Percentiles rank a stretch among this genome's conserved stretches.
Conservation (phyloP, 1,284 basidiomycete genomes). For the Amylostereum chailletii region DNA sequence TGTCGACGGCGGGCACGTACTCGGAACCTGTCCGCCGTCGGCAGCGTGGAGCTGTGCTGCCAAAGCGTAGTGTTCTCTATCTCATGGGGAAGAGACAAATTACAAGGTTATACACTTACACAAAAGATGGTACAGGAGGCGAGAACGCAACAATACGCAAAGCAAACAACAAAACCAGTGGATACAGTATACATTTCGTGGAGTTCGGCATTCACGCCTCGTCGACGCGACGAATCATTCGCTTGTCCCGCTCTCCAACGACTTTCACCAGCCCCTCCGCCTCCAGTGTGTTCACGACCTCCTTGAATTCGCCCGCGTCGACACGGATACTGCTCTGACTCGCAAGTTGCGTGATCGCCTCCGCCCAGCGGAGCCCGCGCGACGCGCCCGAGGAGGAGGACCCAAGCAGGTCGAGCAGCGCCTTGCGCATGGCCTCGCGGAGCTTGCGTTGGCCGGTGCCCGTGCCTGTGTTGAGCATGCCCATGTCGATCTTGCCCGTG, state of each 20-base stretch:
- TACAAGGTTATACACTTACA: no score
- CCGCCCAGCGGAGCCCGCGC: conserved; percentile 71
- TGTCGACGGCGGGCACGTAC: no score
- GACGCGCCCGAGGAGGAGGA: conserved; percentile 35
- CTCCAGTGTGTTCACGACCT: conserved; percentile 73
- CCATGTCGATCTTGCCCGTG: conserved; percentile 95
- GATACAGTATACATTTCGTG: no score
- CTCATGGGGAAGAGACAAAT: no score
- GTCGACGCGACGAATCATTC: conserved; percentile 58
- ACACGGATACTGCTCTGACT: conserved; percentile 76
- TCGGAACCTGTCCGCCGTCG: no score
- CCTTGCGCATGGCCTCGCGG: conserved; percentile 79
- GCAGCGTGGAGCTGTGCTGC: no score
- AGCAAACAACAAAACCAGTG: neutral
- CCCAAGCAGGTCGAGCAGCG: conserved; percentile 65
- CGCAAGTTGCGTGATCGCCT: conserved; percentile 66
- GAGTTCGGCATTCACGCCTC: conserved; percentile 15
- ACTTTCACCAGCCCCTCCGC: conserved; percentile 81
- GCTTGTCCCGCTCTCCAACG: conserved; percentile 77
- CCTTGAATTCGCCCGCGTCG: conserved; percentile 71
- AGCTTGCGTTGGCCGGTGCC: conserved; percentile 77
- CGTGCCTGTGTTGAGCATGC: conserved; percentile 90
- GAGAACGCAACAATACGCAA: neutral
- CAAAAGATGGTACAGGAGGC: no score
- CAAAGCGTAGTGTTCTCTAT: no score